Conservation (phyloP, 352 stramenopile genomes). For the Pseudoperonospora humuli region DNA sequence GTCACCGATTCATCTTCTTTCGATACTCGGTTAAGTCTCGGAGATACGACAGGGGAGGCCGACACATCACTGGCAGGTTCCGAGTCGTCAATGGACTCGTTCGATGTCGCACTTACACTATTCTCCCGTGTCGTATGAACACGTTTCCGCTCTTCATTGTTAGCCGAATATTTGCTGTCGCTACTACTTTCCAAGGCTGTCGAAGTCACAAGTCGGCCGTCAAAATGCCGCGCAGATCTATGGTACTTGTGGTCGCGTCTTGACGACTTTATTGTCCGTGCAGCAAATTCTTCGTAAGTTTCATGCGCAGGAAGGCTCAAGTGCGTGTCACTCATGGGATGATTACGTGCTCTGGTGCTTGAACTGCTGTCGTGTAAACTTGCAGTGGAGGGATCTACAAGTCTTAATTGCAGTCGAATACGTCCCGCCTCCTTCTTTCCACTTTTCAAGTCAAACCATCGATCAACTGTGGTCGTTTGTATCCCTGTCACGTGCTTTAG, state of each 20-base stretch:
- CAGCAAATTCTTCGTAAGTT: slow-evolving; percentile 15
- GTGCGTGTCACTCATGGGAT: slow-evolving; percentile 17
- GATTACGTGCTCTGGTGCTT: not conserved
- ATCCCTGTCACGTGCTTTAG: slow-evolving; percentile 40
- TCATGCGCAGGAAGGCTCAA: slow-evolving; percentile 25
- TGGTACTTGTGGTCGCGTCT: slow-evolving; percentile 31
- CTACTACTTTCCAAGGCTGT: slow-evolving; percentile 14
- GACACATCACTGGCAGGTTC: slow-evolving; percentile 32
- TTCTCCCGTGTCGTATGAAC: slow-evolving; percentile 14
- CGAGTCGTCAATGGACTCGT: slow-evolving; percentile 32
- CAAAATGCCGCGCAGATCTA: slow-evolving; percentile 20
- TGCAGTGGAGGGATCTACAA: slow-evolving; percentile 22
- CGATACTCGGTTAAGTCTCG: slow-evolving; percentile 18
- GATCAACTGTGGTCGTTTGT: slow-evolving; percentile 31
- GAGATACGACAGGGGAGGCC: slow-evolving; percentile 15
- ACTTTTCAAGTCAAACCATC: slow-evolving; percentile 46
- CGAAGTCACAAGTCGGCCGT: slow-evolving; percentile 14
- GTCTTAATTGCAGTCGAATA: slow-evolving; percentile 58
- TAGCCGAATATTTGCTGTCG: slow-evolving; percentile 14
- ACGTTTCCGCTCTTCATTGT: slow-evolving; percentile 14
- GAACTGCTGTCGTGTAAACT: slow-evolving; percentile 12
- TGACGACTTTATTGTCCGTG: slow-evolving; percentile 12
- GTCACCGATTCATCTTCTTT: slow-evolving; percentile 20
- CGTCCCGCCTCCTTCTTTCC: slow-evolving; percentile 50
- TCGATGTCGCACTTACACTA: slow-evolving; percentile 31